Evolutionary conservation across 2,329 filamentous ascomycete species (phyloP).

Genomic region (Fusarium virguliforme): DNA sequence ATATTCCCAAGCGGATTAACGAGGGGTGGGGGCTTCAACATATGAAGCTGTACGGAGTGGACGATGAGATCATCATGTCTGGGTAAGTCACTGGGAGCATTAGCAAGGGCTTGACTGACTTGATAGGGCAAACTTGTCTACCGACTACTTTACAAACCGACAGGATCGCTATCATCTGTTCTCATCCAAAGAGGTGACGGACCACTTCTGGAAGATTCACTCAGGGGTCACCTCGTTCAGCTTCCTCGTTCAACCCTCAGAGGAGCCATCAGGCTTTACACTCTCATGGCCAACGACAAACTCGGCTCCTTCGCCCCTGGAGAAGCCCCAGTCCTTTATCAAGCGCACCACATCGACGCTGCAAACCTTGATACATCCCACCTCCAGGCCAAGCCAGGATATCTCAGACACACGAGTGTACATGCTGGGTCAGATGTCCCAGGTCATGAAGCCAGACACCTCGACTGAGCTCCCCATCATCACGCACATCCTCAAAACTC

Average conservation of each 20-base stretch:
- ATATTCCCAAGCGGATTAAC: constrained; percentile 91
- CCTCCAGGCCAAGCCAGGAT: constrained; percentile 36
- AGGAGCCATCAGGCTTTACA: constrained; percentile 70
- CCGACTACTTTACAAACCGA: constrained; percentile 96
- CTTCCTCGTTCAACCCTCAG: constrained; percentile 80
- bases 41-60: constrained; percentile 98
- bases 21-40: constrained; percentile 99
- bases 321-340: constrained; percentile 79
- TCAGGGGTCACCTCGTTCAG: constrained; percentile 84
- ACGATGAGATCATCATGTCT: constrained; percentile 95
- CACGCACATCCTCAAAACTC: constrained; percentile 78
- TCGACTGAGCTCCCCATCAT: constrained; percentile 93
- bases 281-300: constrained; percentile 84
- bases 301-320: constrained; percentile 80
- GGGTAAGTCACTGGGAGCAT: constrained; percentile 67
- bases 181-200: constrained; percentile 81
- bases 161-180: constrained; percentile 97
- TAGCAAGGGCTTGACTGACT: constrained; percentile 31
- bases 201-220: constrained; percentile 87
- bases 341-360: constrained; percentile 77
- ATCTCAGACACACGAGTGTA: constrained; percentile 81
- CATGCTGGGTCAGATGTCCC: constrained; percentile 89
- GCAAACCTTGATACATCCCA: constrained; percentile 72
- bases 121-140: constrained; percentile 83
- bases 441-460: constrained; percentile 82